Conservation (phyloP, 78 protist genomes). For the Dictyostelium discoideum region dicty_2.7 NC_007089.4:2556001-2556500, state of each 20-base stretch:
- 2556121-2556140: neutral
- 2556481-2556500: neutral
- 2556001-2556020: neutral
- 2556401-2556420: neutral
- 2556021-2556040: neutral
- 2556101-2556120: neutral
- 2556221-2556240: neutral
- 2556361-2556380: neutral
- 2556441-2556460: neutral
- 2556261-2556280: too few relatives aligned
- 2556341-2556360: slow-evolving; percentile 25
- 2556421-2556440: neutral
- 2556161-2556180: too few relatives aligned
- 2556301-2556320: too few relatives aligned
- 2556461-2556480: neutral
- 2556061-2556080: too few relatives aligned
- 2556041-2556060: neutral
- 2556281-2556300: neutral
- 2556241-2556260: neutral
- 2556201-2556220: neutral
- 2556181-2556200: too few relatives aligned
- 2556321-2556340: neutral
- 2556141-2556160: neutral
- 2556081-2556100: neutral
- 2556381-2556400: neutral